Percentiles rank a stretch among this genome's conserved stretches.
phyloP scores from a whole-genome alignment of 2,329 filamentous ascomycete species.

The Talaromyces rugulosus region DNA sequence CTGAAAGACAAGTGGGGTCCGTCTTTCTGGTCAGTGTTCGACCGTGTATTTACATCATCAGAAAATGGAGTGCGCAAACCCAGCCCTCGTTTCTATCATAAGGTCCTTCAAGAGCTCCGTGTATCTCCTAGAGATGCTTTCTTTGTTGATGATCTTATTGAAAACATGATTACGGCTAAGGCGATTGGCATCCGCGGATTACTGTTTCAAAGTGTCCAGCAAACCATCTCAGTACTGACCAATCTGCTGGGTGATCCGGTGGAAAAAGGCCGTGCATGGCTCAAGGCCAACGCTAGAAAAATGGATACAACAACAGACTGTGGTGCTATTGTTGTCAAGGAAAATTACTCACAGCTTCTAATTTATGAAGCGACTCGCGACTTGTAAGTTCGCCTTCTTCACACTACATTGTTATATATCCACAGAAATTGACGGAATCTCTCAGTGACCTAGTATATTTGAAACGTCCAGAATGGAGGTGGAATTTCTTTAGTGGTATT shows the following conservation, averaged over 20 bases:
- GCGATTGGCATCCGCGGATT: not conserved
- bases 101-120: slow-evolving; percentile 24
- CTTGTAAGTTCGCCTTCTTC: not conserved
- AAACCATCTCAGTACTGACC: not conserved
- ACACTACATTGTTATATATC: too few relatives aligned
- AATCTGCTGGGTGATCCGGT: not conserved
- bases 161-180: not conserved
- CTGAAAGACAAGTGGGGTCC: not conserved
- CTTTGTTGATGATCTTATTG: not conserved
- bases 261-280: not conserved
- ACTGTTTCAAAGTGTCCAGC: not conserved
- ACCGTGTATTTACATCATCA: slow-evolving; percentile 31
- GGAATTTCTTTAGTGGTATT: not conserved
- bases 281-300: not conserved
- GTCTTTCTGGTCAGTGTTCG: slow-evolving; percentile 29
- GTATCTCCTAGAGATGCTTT: not conserved
- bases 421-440: not conserved
- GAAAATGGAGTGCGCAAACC: slow-evolving; percentile 33
- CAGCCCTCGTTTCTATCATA: slow-evolving; percentile 27
- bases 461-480: slow-evolving; percentile 2
- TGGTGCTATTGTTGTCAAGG: not conserved
- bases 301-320: not conserved
- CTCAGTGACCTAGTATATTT: not conserved
- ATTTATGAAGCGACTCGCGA: not conserved
- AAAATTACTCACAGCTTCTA: not conserved